Percentiles rank a stretch among this genome's conserved stretches.
These are phyloP conservation scores for Cladochytrium replicatum DNA, from an alignment of 192 early-diverging fungal genomes.

Conservation along the genomic window DNA sequence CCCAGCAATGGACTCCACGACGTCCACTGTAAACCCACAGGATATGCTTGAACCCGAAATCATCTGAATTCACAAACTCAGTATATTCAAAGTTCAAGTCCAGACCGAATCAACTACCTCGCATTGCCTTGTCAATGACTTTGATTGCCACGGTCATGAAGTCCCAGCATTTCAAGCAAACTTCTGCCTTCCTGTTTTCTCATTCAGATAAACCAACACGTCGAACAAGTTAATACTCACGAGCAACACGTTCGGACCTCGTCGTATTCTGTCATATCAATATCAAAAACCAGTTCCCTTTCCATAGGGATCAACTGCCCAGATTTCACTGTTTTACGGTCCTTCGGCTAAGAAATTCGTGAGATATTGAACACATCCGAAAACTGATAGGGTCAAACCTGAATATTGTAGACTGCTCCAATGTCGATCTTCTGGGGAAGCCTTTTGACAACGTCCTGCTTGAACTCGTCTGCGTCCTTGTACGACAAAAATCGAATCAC, in stretches of 20 bases:
- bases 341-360: conserved; percentile 50
- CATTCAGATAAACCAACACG: too few relatives aligned
- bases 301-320: conserved; percentile 65
- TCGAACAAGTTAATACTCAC: conserved; percentile 17
- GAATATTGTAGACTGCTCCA: conserved; percentile 84
- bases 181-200: conserved; percentile 63
- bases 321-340: conserved; percentile 64
- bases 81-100: too few relatives aligned
- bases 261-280: conserved; percentile 99
- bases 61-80: too few relatives aligned
- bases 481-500: conserved; percentile 91
- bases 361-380: neutral
- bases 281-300: conserved; percentile 96
- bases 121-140: conserved; percentile 65
- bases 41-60: conserved; percentile 90
- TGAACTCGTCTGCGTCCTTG: conserved; percentile 57
- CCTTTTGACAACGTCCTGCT: conserved; percentile 60
- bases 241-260: conserved; percentile 91
- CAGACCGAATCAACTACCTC: too few relatives aligned
- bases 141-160: conserved; percentile 91
- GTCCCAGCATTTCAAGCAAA: conserved; percentile 86
- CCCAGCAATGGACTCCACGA: conserved; percentile 98
- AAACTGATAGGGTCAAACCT: too few relatives aligned
- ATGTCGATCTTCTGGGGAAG: conserved; percentile 91
- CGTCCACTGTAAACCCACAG: conserved; percentile 95